A percentile compares a stretch with the other conserved stretches of the same genome.
Conservation (phyloP, 768 basidiomycete genomes). For the Mycena galericulata region DNA sequence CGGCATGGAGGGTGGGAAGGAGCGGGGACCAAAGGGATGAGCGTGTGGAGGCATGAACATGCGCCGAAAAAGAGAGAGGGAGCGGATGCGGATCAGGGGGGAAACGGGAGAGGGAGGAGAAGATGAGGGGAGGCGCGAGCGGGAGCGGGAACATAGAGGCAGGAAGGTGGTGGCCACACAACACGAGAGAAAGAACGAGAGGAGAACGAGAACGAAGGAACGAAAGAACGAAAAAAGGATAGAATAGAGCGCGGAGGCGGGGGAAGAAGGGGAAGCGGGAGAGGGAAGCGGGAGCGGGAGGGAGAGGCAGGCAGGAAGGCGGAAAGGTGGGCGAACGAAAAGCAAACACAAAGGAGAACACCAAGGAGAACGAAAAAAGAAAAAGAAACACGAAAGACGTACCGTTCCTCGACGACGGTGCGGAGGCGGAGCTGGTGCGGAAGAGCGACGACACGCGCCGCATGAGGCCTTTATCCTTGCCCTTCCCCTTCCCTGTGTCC, state of each 20-base stretch:
- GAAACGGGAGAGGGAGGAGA: too few species aligned
- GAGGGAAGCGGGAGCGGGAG: not conserved
- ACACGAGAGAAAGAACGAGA: too few species aligned
- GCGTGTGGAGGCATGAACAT: too few species aligned
- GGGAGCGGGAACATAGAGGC: too few species aligned
- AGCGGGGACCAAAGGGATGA: too few species aligned
- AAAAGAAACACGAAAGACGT: not conserved
- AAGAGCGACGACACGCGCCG: conserved; percentile 28
- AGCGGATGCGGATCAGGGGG: too few species aligned
- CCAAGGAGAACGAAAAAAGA: not conserved
- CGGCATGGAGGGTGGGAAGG: too few species aligned
- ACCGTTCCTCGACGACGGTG: conserved; percentile 11
- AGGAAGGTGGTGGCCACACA: too few species aligned
- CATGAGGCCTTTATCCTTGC: conserved; percentile 11
- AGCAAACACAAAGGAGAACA: not conserved
- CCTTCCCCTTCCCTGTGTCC: not conserved
- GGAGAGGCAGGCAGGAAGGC: not conserved
- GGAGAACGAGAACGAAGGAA: too few species aligned
- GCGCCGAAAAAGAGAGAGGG: too few species aligned
- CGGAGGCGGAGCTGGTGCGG: conserved; percentile 1
- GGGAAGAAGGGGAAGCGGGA: not conserved
- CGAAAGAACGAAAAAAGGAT: too few species aligned
- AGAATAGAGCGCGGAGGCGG: not conserved
- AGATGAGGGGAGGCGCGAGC: too few species aligned
- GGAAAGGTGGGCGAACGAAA: not conserved